phyloP scores from a whole-genome alignment of 2,329 filamentous ascomycete species.

The Aspergillus terreus region DNA sequence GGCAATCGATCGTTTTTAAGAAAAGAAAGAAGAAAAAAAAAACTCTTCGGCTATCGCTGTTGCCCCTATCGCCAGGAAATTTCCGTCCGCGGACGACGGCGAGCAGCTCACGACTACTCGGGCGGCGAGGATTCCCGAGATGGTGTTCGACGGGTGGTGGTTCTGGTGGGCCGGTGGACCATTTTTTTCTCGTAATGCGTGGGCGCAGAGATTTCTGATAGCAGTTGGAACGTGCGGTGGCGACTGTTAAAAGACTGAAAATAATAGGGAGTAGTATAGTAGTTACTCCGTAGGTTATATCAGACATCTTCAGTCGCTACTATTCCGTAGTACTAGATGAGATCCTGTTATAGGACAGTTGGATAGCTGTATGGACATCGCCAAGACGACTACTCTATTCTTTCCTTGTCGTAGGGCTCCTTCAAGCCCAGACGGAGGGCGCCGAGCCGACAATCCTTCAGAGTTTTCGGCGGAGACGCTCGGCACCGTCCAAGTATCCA shows the following conservation, averaged over 20 bases:
- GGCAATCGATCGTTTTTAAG: not conserved
- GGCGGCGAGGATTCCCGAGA: not conserved
- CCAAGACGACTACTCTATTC: no score
- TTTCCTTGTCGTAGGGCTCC: no score
- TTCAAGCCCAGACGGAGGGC: not conserved
- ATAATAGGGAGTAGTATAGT: no score
- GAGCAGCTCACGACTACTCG: no score
- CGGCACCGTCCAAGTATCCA: no score
- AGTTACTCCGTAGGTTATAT: not conserved
- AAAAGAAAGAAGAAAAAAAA: not conserved
- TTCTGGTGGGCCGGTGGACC: not conserved
- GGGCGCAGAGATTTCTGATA: not conserved
- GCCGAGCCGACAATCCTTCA: constrained; percentile 1
- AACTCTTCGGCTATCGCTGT: not conserved
- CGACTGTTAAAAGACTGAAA: not conserved
- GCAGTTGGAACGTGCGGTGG: constrained; percentile 1
- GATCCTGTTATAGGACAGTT: no score
- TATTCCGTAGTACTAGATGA: no score
- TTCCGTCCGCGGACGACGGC: no score
- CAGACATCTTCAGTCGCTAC: no score
- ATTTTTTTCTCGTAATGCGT: constrained; percentile 11
- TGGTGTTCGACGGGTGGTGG: not conserved
- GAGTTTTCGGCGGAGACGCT: not conserved
- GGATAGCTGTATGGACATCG: no score
- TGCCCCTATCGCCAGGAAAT: not conserved